Percentiles rank a stretch among this genome's conserved stretches.
phyloP scores from a whole-genome alignment of 352 stramenopile genomes.

The Lagenidium giganteum region DNA sequence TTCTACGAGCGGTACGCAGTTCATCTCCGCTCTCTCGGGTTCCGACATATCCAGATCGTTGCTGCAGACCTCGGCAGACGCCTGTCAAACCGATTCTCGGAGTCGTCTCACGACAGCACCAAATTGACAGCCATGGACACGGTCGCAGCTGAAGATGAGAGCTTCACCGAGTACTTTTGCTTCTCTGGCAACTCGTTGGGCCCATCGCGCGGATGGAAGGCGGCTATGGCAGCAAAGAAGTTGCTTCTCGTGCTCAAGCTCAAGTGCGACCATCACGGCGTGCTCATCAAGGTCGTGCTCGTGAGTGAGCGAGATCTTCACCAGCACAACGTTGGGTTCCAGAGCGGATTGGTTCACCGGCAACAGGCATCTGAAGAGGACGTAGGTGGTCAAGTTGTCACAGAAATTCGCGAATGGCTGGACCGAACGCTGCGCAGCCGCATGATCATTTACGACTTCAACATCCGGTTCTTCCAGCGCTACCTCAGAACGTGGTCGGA shows the following conservation, averaged over 20 bases:
- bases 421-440: constrained; percentile 45
- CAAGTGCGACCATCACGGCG: constrained; percentile 66
- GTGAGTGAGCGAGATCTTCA: constrained; percentile 57
- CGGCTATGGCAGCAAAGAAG: too few relatives aligned
- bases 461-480: constrained; percentile 70
- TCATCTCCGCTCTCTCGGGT: constrained; percentile 42
- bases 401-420: constrained; percentile 42
- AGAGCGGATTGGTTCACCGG: constrained; percentile 26
- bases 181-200: constrained; percentile 23
- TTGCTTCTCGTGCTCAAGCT: constrained; percentile 69
- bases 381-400: constrained; percentile 33
- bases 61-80: constrained; percentile 10
- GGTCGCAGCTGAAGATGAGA: constrained; percentile 19
- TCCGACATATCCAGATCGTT: constrained; percentile 42
- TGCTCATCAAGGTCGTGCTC: constrained; percentile 54
- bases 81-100: not conserved
- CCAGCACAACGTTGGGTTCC: constrained; percentile 58
- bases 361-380: constrained; percentile 10
- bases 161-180: constrained; percentile 59
- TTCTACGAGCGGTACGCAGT: constrained; percentile 51
- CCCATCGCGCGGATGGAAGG: too few relatives aligned
- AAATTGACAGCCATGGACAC: constrained; percentile 15
- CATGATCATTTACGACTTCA: constrained; percentile 69
- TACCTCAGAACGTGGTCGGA: constrained; percentile 56
- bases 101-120: not conserved